Conservation (phyloP, 768 basidiomycete species). For the Boletus eberwhitei region DNA sequence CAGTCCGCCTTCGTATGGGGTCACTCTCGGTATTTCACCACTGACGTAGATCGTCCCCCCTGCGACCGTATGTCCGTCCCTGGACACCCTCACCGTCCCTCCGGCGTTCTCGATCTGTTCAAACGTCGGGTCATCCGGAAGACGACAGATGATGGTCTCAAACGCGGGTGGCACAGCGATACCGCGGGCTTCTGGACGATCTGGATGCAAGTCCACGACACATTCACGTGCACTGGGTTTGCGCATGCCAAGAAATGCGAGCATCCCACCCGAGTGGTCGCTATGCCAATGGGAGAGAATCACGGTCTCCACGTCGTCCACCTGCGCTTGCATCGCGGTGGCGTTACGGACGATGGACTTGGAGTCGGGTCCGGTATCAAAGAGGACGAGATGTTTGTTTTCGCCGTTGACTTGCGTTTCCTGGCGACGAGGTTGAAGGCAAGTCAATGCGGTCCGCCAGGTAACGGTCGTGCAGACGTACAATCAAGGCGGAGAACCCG, state of each 20-base stretch:
- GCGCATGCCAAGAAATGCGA: conserved; percentile 57
- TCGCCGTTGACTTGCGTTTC: conserved; percentile 53
- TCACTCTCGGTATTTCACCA: conserved; percentile 74
- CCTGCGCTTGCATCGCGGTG: conserved; percentile 52
- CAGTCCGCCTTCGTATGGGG: conserved; percentile 65
- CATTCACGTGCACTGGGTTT: conserved; percentile 31
- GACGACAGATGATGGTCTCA: conserved; percentile 53
- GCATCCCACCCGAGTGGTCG: conserved; percentile 72
- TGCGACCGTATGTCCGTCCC: conserved; percentile 63
- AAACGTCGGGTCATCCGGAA: conserved; percentile 72
- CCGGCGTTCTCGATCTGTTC: conserved; percentile 55
- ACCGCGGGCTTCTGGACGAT: conserved; percentile 69
- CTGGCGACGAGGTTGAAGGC: conserved; percentile 27
- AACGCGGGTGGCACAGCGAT: conserved; percentile 63
- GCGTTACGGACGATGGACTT: conserved; percentile 72
- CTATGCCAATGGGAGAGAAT: conserved; percentile 80
- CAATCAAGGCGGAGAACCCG: conserved; percentile 80
- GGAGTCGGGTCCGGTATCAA: conserved; percentile 84
- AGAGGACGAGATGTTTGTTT: conserved; percentile 54
- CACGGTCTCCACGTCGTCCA: conserved; percentile 55
- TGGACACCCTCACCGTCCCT: conserved; percentile 53
- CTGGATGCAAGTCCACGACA: conserved; percentile 73
- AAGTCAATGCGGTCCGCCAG: background rate
- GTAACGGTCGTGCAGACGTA: conserved; percentile 30
- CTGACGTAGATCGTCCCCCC: conserved; percentile 69